These are phyloP conservation scores for Styphnolobium japonicum DNA, from an alignment of 306 rosid species.

Conservation along the genomic window DNA sequence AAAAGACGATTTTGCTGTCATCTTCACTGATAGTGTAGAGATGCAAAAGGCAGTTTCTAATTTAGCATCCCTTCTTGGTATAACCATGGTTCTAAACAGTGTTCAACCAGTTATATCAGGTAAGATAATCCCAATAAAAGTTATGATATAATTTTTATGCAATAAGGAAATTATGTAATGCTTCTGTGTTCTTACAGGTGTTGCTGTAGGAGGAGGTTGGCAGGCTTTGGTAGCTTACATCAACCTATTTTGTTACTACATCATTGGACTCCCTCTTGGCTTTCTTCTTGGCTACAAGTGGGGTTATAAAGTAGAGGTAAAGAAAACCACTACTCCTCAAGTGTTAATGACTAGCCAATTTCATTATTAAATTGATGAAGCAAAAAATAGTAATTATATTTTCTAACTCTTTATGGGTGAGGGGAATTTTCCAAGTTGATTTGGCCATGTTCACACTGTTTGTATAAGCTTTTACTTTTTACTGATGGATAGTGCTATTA, in stretches of 20 bases:
- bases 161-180: background rate
- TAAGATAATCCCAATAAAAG: background rate
- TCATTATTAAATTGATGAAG: background rate
- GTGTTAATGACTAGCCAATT: background rate
- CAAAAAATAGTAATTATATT: background rate
- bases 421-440: background rate
- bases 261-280: constrained; percentile 86
- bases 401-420: background rate
- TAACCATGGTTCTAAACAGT: constrained; percentile 86
- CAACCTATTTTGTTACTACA: constrained; percentile 77
- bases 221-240: constrained; percentile 91
- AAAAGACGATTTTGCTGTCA: constrained; percentile 65
- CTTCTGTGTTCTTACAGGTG: constrained; percentile 49
- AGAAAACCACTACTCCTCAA: background rate
- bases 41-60: constrained; percentile 86
- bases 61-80: constrained; percentile 76
- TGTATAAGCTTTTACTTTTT: background rate
- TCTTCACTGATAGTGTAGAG: constrained; percentile 65
- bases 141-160: background rate
- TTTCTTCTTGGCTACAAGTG: constrained; percentile 77
- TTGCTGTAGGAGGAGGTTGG: constrained; percentile 99
- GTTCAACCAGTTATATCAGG: constrained; percentile 95
- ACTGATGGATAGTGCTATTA: constrained; percentile 15
- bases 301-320: constrained; percentile 72
- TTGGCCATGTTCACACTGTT: background rate